Conservation (phyloP, 768 basidiomycete species). For the Leccinum pellstonianum region DNA sequence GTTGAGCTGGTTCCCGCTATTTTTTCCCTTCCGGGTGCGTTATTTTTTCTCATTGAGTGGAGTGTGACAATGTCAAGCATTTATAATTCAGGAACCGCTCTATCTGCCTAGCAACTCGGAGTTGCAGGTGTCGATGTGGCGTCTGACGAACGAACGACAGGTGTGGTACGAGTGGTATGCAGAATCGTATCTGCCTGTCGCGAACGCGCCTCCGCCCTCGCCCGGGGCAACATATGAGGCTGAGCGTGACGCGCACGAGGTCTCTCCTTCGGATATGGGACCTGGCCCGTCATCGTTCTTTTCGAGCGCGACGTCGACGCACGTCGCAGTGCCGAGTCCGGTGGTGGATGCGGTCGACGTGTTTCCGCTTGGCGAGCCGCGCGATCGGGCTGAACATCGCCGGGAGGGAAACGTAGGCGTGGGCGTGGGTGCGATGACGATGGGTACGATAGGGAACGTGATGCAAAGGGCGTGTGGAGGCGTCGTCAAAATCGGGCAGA, state of each 20-base stretch:
- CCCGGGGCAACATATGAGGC: neutral
- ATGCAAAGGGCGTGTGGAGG: constrained; percentile 18
- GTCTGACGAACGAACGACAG: constrained; percentile 81
- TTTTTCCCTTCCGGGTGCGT: constrained; percentile 88
- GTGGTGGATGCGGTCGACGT: constrained; percentile 65
- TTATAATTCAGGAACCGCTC: constrained; percentile 69
- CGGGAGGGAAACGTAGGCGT: constrained; percentile 2
- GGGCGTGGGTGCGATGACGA: neutral
- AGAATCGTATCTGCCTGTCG: constrained; percentile 81
- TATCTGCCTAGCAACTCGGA: constrained; percentile 93
- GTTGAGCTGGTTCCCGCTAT: constrained; percentile 99
- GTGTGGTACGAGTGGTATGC: constrained; percentile 99
- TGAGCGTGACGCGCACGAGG: neutral
- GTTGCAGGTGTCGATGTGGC: constrained; percentile 91
- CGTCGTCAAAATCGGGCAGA: constrained; percentile 91
- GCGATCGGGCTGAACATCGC: constrained; percentile 10
- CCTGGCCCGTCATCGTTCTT: constrained; percentile 16
- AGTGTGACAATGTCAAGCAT: neutral
- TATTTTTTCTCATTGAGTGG: neutral
- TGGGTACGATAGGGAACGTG: constrained; percentile 58
- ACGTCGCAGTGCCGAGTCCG: constrained; percentile 56
- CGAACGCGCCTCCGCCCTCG: constrained; percentile 29
- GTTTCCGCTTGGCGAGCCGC: constrained; percentile 23
- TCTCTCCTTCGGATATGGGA: neutral
- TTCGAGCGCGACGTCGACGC: constrained; percentile 27